Conservation (phyloP, 2,329 filamentous ascomycete genomes). For the Biscogniauxia sp. region DNA sequence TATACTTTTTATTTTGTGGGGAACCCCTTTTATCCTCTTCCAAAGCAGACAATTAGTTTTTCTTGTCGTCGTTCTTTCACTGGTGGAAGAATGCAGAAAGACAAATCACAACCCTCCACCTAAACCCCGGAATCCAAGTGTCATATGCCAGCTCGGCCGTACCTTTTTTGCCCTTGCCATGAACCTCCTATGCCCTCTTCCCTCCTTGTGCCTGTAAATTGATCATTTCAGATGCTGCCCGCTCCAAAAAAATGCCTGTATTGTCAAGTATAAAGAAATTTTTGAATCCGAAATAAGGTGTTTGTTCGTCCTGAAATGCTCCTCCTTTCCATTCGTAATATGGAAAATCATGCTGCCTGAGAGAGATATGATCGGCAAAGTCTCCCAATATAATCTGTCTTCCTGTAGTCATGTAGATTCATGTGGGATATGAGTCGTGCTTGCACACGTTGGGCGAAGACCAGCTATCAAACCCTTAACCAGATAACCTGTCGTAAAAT, state of each 20-base stretch:
- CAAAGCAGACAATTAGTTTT: too few species aligned
- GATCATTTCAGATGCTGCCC: background rate
- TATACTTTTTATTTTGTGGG: too few species aligned
- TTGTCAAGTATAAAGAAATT: background rate
- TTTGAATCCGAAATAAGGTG: background rate
- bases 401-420: background rate
- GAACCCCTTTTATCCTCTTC: too few species aligned
- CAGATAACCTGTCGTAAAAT: background rate
- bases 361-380: background rate
- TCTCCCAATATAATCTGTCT: background rate
- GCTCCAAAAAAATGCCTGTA: background rate
- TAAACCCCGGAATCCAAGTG: background rate
- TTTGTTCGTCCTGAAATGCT: background rate
- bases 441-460: background rate
- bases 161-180: background rate
- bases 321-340: background rate
- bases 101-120: background rate
- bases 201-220: background rate
- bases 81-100: background rate
- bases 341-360: background rate
- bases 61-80: too few species aligned
- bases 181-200: background rate
- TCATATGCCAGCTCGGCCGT: background rate
- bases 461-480: background rate
- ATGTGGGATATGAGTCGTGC: background rate